Evolutionary conservation across 495 filamentous ascomycete genomes (phyloP), one percentile per base, ranked within the genome.

Genomic region (Neurospora sp.): DNA sequence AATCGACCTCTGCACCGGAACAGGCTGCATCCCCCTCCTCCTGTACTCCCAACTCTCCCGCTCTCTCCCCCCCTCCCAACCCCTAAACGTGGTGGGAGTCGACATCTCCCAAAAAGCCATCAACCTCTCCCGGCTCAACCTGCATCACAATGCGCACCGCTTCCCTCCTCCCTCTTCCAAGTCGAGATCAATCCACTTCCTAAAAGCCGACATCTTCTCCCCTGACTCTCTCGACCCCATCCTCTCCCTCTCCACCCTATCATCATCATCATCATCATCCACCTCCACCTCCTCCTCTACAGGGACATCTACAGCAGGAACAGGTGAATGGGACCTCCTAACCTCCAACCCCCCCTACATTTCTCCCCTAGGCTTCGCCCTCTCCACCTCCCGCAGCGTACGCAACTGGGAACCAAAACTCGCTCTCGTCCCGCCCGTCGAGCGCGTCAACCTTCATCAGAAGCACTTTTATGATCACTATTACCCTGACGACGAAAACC

Each of bases 261-360:
- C 8, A n/a, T 10, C 79, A 4, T 37, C 8, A n/a, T 10, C 42
- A 2, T 37, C 75, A 8, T 20, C 3, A 35, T 35, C 31, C 4
- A 35, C 31, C 31, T 35, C 20, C 39, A 40, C 22, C 20, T 1
- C 42, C 10, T 22, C 22, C 12, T 4, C 69, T 22, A 65, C 14
- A 35, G 31, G 31, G 31, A 35, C 31, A 35, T 0, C 6, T 35
- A 37, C 35, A 37, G 31, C 31, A 5, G 31, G 31, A 0, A 35
- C 31, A 31, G 14, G 31, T 53, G 70, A 47, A 35, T 89, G 86
- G 72, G 92, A 97, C 74, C 77, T 99, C n/a, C 78, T 99, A 0
- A 88, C 94, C 40, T 89, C 91, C 5, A 99, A 99, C 80, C 96
- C 96, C 12, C 96, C 96, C 0, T 98, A 99, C 80, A 91, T 99